A percentile compares a stretch with the other conserved stretches of the same genome.
phyloP scores from a whole-genome alignment of 306 rosid genomes.

The Citrullus mucosospermus region DNA sequence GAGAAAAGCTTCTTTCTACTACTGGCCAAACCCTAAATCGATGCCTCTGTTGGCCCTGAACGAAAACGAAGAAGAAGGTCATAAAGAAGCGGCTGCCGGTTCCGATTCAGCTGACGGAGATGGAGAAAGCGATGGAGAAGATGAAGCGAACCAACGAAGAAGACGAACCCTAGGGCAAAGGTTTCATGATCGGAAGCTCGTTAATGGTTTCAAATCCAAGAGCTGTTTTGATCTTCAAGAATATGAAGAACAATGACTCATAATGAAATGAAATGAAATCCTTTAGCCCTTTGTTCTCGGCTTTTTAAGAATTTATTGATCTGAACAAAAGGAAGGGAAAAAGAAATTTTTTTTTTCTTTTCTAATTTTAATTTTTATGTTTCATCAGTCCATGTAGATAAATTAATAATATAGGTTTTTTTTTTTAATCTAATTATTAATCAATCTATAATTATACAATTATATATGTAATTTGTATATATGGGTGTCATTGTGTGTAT shows the following conservation, averaged over 20 bases:
- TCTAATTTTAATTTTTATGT: neutral
- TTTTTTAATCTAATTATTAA: neutral
- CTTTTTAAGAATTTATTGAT: neutral
- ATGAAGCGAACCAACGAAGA: conserved; percentile 1
- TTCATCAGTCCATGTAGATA: neutral
- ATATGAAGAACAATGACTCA: conserved; percentile 11
- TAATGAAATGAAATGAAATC: neutral
- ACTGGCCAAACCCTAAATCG: conserved; percentile 65
- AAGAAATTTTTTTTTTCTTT: neutral
- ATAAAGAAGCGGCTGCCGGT: neutral
- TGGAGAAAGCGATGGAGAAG: conserved; percentile 11
- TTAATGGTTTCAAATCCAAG: conserved; percentile 47
- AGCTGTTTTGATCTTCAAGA: conserved; percentile 76
- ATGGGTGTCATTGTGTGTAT: neutral
- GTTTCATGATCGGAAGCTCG: conserved; percentile 22
- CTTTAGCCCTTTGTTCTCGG: neutral
- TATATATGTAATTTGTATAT: neutral
- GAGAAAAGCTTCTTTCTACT: conserved; percentile 48
- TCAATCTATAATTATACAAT: neutral
- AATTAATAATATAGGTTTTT: neutral
- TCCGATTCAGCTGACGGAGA: conserved; percentile 1
- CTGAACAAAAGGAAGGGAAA: neutral
- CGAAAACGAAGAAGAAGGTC: conserved; percentile 20
- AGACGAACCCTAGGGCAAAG: conserved; percentile 14
- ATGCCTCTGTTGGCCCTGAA: conserved; percentile 69